Evolutionary conservation across 176 grass and related monocot genomes (phyloP), one percentile per base, ranked within the genome.

Genomic region (Secale cereale): DNA sequence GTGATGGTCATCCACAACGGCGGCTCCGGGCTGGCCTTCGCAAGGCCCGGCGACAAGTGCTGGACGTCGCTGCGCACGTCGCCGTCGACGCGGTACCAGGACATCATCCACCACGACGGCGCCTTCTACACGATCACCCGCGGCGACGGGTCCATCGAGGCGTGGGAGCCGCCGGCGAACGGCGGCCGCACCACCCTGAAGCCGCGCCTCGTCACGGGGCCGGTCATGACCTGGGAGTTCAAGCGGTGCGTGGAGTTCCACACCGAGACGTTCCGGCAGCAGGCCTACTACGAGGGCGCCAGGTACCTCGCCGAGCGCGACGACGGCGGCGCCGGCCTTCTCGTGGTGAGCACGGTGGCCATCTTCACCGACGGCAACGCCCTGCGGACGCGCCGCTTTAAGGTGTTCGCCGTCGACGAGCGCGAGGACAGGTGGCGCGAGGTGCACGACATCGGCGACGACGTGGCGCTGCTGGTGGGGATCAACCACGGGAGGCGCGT

Each of bases 361-460:
- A 73, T 45, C 70, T 73, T 73, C 70, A 40, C 41, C 70, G 23
- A 73, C 6, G 13, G 12, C 22, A 73, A 73, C 39, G 70, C 13
- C 22, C 39, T 73, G 39, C 70, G 70, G 6, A 73, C 70, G 13
- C 70, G 70, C 3, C 70, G 39, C n/a, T 73, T 73, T 39, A 73
- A 73, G 70, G 70, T 73, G 39, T 73, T 73, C 70, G 70, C n/a
- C 70, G 70, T 73, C 6, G 70, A 73, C 70, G 70, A 73, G 13
- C 13, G 13, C 3, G 11, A 45, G 23, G 70, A 40, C 39, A 25
- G 26, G 70, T 27, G n/a, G 70, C 70, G 12, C 1, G 23, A 23
- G 70, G 23, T 73, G n/a, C 39, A 73, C 23, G 70, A 73, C 39
- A 40, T 45, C 3, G 70, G 70, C 70, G 70, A 73, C 12, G 70